Conservation (phyloP, 352 stramenopile species). For the Lagenidium sp. region DNA sequence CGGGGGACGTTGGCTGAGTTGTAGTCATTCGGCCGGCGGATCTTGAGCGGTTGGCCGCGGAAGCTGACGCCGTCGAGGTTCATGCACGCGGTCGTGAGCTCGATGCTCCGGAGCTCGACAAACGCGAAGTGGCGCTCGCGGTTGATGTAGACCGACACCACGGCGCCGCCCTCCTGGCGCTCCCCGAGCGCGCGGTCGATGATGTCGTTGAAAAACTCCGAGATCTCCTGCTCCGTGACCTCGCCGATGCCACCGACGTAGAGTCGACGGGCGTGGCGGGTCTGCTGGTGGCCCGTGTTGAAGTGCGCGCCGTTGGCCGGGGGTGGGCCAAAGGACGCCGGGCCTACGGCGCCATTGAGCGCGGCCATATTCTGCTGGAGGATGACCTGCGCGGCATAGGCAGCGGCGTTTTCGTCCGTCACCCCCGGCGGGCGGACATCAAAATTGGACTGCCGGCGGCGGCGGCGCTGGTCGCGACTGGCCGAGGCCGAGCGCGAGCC, state of each 20-base stretch:
- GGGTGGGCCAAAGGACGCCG: slow-evolving; percentile 47
- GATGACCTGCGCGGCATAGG: slow-evolving; percentile 77
- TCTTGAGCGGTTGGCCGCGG: slow-evolving; percentile 90
- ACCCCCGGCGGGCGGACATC: slow-evolving; percentile 73
- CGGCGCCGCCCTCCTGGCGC: slow-evolving; percentile 59
- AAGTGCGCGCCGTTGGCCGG: slow-evolving; percentile 10
- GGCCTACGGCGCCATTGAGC: slow-evolving; percentile 47
- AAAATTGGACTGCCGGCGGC: slow-evolving; percentile 76
- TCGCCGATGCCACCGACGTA: slow-evolving; percentile 93
- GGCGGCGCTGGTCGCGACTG: slow-evolving; percentile 13
- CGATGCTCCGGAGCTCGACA: slow-evolving; percentile 95
- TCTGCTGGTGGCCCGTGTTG: slow-evolving; percentile 73
- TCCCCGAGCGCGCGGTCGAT: slow-evolving; percentile 81
- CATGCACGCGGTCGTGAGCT: slow-evolving; percentile 95
- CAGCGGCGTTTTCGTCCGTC: slow-evolving; percentile 73
- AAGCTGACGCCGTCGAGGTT: slow-evolving; percentile 94
- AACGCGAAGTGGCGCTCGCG: slow-evolving; percentile 95
- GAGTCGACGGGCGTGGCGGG: slow-evolving; percentile 92
- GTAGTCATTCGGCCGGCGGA: slow-evolving; percentile 98
- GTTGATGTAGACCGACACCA: slow-evolving; percentile 94
- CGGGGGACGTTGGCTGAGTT: slow-evolving; percentile 87
- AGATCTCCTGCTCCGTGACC: slow-evolving; percentile 80
- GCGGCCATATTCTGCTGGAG: slow-evolving; percentile 78
- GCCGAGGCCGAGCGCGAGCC: slow-evolving; percentile 13
- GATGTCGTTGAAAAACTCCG: slow-evolving; percentile 89